Evolutionary conservation across 768 basidiomycete species (phyloP).

Genomic region (Lactarius evosmus): DNA sequence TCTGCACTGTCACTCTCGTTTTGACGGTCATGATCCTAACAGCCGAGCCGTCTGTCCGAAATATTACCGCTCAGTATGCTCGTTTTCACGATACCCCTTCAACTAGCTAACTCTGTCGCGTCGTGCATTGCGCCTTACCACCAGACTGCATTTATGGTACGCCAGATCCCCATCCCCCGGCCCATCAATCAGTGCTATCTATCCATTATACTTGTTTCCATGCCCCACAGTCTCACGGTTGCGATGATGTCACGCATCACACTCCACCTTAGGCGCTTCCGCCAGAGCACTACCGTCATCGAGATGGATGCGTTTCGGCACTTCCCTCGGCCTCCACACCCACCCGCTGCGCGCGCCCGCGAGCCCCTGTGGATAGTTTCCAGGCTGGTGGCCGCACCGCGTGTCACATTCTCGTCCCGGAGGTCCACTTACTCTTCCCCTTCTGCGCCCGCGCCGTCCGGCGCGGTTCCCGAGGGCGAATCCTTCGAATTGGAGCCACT

Average conservation of each 20-base stretch:
- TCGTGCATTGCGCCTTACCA: neutral
- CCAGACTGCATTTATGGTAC: conserved; percentile 18
- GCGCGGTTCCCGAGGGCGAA: too few relatives aligned
- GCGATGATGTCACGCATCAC: conserved; percentile 71
- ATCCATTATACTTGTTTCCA: neutral
- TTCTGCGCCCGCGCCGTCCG: too few relatives aligned
- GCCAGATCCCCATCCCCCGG: neutral
- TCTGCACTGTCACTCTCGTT: conserved; percentile 39
- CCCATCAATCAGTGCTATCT: neutral
- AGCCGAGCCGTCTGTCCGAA: conserved; percentile 35
- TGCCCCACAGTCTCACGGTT: conserved; percentile 36
- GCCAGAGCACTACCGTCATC: conserved; percentile 35
- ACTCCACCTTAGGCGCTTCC: conserved; percentile 41
- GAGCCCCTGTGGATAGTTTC: neutral
- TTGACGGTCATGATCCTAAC: conserved; percentile 40
- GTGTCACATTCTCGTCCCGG: neutral
- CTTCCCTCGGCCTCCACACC: neutral
- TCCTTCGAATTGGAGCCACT: neutral
- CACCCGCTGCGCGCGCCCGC: neutral
- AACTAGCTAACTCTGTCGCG: neutral
- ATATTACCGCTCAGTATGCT: conserved; percentile 38
- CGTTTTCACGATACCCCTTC: neutral
- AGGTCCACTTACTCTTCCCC: too few relatives aligned
- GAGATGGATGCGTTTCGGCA: neutral
- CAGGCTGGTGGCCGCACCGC: neutral